Percentiles rank a stretch among this genome's conserved stretches.
Conservation (phyloP, 768 basidiomycete genomes). For the Lactarius sanguifluus region DNA sequence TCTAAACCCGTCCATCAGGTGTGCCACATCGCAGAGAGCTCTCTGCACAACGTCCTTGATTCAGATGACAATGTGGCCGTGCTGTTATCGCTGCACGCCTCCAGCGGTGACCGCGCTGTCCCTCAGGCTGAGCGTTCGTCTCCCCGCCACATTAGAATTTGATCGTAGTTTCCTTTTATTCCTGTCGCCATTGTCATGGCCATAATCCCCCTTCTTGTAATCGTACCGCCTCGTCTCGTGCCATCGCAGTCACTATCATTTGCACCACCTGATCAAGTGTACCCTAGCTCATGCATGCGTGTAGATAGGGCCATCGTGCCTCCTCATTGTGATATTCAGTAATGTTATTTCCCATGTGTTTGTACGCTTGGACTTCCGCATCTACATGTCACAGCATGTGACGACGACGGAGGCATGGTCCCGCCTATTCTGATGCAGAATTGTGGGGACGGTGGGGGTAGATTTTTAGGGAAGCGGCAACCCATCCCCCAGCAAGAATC, state of each 20-base stretch:
- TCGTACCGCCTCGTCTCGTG: conserved; percentile 18
- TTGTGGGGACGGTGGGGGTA: not conserved
- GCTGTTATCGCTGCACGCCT: conserved; percentile 61
- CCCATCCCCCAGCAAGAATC: not conserved
- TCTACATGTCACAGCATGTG: not conserved
- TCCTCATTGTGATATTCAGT: conserved; percentile 7
- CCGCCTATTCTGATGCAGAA: not conserved
- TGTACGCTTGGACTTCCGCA: not conserved
- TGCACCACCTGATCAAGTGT: conserved; percentile 18
- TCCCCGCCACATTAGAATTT: conserved; percentile 44
- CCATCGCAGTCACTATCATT: conserved; percentile 24
- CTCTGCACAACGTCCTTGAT: conserved; percentile 67
- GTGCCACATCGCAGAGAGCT: conserved; percentile 68
- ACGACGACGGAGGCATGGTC: not conserved
- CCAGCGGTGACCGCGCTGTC: conserved; percentile 33
- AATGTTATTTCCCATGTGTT: conserved; percentile 9
- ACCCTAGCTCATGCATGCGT: conserved; percentile 9
- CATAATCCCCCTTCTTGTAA: conserved; percentile 14
- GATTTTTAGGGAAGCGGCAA: not conserved
- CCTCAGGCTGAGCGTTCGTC: conserved; percentile 37
- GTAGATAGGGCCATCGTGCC: conserved; percentile 11
- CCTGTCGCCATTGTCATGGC: conserved; percentile 1
- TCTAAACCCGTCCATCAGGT: conserved; percentile 43
- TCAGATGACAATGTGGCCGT: conserved; percentile 63
- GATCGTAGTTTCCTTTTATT: conserved; percentile 1